Evolutionary conservation across 805 yeast species (phyloP).

Genomic region (Candida silvicultrix): DNA sequence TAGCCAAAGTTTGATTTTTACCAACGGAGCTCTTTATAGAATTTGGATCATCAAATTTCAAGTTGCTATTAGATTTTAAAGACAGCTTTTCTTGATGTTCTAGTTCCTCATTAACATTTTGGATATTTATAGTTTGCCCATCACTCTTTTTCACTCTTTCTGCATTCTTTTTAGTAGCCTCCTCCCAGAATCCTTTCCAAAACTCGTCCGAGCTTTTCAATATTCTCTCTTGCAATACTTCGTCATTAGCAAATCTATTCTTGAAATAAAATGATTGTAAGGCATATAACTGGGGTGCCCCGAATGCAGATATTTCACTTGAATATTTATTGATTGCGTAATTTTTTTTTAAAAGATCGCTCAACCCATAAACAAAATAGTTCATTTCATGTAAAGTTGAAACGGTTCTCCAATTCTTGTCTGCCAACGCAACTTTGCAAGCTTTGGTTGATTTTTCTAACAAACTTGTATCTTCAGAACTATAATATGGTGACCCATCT

Average conservation of each 20-base stretch:
- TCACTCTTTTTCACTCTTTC: conserved; percentile 33
- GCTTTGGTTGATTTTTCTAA: conserved; percentile 37
- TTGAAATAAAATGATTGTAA: conserved; percentile 49
- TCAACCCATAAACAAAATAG: conserved; percentile 42
- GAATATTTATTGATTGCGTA: conserved; percentile 39
- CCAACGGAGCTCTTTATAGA: conserved; percentile 6
- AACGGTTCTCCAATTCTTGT: conserved; percentile 51
- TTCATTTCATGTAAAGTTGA: conserved; percentile 63
- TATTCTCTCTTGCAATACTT: conserved; percentile 27
- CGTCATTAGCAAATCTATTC: conserved; percentile 37
- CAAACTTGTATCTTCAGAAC: conserved; percentile 31
- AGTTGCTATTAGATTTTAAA: conserved; percentile 8
- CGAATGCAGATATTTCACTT: conserved; percentile 35
- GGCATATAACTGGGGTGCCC: conserved; percentile 51
- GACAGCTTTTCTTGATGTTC: conserved; percentile 15
- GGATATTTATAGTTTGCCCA: conserved; percentile 26
- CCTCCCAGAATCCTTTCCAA: conserved; percentile 51
- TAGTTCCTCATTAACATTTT: conserved; percentile 13
- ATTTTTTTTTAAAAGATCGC: conserved; percentile 30
- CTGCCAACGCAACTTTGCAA: conserved; percentile 43
- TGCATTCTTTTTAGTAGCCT: conserved; percentile 28
- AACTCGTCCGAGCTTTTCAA: conserved; percentile 32
- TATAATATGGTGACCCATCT: conserved; percentile 25
- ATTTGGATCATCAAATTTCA: conserved; percentile 6
- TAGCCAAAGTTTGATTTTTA: background rate